Conservation (phyloP, 2,329 filamentous ascomycete species). For the Fusarium algeriense region DNA sequence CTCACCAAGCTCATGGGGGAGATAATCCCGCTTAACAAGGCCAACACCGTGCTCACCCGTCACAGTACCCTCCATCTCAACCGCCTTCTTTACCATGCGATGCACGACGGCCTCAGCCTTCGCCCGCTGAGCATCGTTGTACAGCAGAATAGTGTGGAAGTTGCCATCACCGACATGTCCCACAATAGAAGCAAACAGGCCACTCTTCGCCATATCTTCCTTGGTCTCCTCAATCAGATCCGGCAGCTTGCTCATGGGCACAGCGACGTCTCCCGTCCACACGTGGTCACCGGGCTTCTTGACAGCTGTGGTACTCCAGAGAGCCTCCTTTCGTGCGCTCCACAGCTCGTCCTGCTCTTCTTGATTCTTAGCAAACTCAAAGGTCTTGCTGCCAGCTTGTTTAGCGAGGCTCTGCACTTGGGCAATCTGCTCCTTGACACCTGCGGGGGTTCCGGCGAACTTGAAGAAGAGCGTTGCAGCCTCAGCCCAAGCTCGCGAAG, state of each 20-base stretch:
- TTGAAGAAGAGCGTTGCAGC: conserved; percentile 87
- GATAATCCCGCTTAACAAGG: conserved; percentile 85
- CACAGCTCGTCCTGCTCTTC: conserved; percentile 83
- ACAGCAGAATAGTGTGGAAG: conserved; percentile 75
- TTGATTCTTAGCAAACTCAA: conserved; percentile 80
- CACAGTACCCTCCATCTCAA: conserved; percentile 87
- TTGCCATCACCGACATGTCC: conserved; percentile 84
- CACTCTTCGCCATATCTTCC: conserved; percentile 58
- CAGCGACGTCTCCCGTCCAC: conserved; percentile 89
- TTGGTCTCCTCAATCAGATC: conserved; percentile 82
- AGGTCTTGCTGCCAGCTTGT: conserved; percentile 71
- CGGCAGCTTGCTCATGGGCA: conserved; percentile 80
- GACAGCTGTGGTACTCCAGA: conserved; percentile 83
- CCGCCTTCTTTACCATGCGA: conserved; percentile 86
- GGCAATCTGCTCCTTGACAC: conserved; percentile 82
- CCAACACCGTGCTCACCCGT: conserved; percentile 90
- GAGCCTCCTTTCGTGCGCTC: conserved; percentile 85
- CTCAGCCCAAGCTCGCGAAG: conserved; percentile 76
- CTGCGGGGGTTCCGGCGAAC: conserved; percentile 76
- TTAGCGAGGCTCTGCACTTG: conserved; percentile 75
- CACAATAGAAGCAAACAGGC: conserved; percentile 66
- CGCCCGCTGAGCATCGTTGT: conserved; percentile 74
- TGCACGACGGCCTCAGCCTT: conserved; percentile 80
- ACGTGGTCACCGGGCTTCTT: conserved; percentile 75
- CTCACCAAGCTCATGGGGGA: conserved; percentile 81